Evolutionary conservation across 148 eudicot genomes (phyloP).

Genomic region (Diospyros kaki): DNA sequence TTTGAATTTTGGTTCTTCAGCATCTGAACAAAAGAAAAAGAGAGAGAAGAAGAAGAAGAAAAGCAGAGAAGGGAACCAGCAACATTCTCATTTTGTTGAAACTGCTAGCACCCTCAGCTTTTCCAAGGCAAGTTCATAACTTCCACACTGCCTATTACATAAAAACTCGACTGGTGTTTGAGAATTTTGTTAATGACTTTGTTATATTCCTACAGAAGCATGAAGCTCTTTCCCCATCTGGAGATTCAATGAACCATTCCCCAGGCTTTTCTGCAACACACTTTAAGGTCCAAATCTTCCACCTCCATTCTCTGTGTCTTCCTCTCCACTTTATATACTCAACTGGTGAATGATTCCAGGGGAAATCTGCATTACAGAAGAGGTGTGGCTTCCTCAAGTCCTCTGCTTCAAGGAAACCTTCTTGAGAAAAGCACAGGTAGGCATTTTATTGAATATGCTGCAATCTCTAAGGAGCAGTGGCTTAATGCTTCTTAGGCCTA

Average conservation of each 20-base stretch:
- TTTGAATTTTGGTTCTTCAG: not conserved
- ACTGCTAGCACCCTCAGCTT: constrained; percentile 67
- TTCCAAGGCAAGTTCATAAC: constrained; percentile 23
- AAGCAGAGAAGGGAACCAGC: constrained; percentile 24
- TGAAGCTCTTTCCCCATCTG: constrained; percentile 25
- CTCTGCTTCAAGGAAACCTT: constrained; percentile 27
- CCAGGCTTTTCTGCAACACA: constrained; percentile 22
- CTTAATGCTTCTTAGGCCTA: not conserved
- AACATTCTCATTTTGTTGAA: constrained; percentile 52
- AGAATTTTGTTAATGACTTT: not conserved
- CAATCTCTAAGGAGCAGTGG: not conserved
- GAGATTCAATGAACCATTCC: constrained; percentile 23
- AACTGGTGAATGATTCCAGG: constrained; percentile 20
- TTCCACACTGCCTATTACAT: not conserved
- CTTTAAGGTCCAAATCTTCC: constrained; percentile 12
- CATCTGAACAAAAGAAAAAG: constrained; percentile 21
- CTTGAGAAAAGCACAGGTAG: constrained; percentile 32
- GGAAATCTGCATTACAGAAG: constrained; percentile 33
- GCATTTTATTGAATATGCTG: not conserved
- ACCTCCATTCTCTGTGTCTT: not conserved
- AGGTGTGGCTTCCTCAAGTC: constrained; percentile 42
- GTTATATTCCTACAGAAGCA: constrained; percentile 27
- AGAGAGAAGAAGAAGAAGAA: constrained; percentile 20
- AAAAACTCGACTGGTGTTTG: not conserved
- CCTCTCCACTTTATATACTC: not conserved